Evolutionary conservation across 148 eudicot species (phyloP).

Genomic region (Vaccinium vitisidaea): DNA sequence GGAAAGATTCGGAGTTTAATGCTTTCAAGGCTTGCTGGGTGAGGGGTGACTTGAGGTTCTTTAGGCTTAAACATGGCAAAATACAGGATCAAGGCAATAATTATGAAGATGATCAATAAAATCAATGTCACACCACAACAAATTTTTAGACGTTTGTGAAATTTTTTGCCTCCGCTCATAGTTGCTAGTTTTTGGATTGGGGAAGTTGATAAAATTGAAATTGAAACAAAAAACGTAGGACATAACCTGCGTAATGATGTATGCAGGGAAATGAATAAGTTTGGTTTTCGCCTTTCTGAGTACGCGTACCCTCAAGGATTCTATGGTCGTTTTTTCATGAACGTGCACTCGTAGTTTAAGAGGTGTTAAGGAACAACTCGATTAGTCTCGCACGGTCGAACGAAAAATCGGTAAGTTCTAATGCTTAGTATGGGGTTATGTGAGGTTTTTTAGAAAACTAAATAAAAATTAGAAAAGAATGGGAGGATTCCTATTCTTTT

Average conservation of each 20-base stretch:
- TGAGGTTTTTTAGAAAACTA: background rate
- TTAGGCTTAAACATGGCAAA: constrained; percentile 31
- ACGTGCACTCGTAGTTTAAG: background rate
- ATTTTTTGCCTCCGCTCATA: background rate
- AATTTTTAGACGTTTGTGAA: constrained; percentile 23
- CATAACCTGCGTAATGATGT: background rate
- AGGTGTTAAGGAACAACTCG: background rate
- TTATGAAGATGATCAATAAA: constrained; percentile 8
- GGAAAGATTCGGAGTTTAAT: constrained; percentile 24
- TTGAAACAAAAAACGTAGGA: background rate
- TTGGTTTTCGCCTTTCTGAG: background rate
- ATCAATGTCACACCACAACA: constrained; percentile 17
- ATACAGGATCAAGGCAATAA: constrained; percentile 22
- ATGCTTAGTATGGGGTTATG: background rate
- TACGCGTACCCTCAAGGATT: background rate
- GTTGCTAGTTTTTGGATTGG: background rate
- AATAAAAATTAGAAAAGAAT: background rate
- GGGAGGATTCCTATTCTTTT: background rate
- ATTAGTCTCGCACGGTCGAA: background rate
- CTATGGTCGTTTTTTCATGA: background rate
- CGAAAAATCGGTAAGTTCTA: background rate
- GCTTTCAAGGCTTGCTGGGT: constrained; percentile 24
- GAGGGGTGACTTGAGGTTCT: constrained; percentile 25
- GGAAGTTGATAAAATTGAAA: background rate
- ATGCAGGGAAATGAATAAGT: background rate